Conservation (phyloP, 1,139 yeast genomes). For the Chernovozyma aurita region DNA sequence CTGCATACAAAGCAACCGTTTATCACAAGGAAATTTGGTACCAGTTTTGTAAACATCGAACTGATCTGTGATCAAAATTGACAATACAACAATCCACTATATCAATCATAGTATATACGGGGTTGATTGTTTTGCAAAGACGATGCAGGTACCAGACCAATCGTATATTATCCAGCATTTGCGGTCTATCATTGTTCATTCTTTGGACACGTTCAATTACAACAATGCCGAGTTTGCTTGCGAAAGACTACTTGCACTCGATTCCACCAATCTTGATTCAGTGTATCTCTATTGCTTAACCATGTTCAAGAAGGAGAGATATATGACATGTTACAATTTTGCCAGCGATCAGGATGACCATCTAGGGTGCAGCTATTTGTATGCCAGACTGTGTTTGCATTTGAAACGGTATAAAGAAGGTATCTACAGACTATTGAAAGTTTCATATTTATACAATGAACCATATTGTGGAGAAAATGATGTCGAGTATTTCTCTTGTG, state of each 20-base stretch:
- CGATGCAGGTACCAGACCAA: conserved; percentile 15
- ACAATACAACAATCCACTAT: too few species aligned
- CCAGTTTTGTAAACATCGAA: too few species aligned
- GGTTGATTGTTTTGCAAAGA: too few species aligned
- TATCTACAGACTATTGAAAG: conserved; percentile 45
- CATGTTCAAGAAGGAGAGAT: conserved; percentile 50
- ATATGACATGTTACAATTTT: conserved; percentile 55
- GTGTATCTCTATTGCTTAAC: conserved; percentile 63
- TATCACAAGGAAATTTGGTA: too few species aligned
- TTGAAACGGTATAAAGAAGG: conserved; percentile 62
- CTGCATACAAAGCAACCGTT: too few species aligned
- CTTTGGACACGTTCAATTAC: conserved; percentile 66
- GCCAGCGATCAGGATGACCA: conserved; percentile 43
- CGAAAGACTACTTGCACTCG: conserved; percentile 64
- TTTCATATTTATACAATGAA: conserved; percentile 34
- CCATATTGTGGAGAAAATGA: conserved; percentile 5
- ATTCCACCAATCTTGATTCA: conserved; percentile 47
- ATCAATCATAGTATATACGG: too few species aligned
- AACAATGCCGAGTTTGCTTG: conserved; percentile 77
- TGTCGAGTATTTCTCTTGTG: conserved; percentile 15
- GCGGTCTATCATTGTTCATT: conserved; percentile 58
- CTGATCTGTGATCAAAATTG: too few species aligned
- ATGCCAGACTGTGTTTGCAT: conserved; percentile 60
- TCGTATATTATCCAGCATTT: conserved; percentile 36
- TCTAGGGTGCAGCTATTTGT: conserved; percentile 68